Evolutionary conservation across 2,329 filamentous ascomycete species (phyloP), one percentile per base, ranked within the genome.

Genomic region (Phialemoniopsis sp.): DNA sequence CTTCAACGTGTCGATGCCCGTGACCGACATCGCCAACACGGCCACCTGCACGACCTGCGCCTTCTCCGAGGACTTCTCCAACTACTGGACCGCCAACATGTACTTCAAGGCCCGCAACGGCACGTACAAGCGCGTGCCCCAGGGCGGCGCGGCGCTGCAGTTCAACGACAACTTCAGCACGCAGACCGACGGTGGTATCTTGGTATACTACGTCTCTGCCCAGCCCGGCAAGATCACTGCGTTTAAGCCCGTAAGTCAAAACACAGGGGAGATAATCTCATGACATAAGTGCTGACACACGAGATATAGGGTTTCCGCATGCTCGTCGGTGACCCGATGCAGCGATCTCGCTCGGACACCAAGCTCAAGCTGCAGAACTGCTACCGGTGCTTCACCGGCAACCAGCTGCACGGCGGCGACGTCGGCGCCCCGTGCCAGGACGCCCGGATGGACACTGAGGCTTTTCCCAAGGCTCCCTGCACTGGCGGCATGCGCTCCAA

Each of bases 241-340:
- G 21, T 70, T 69, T 56, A 66, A 67, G 55, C 63, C 66, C 38
- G 73, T 58, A 72, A 68, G 45, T 84, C 78, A 61, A 80, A 79
- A 57, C 66, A 46, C 53, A 38, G 50, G 54, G 46, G 56, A 31
- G 59, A 67, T 38, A 59, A 62, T 16, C 54, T 72, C 9, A n/a
- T 52, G 59, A 13, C 63, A 68, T 7, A 73, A 16, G 56, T 74
- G 13, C 1, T 79, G 4, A 21, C 13, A 13, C 12, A 10, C 13
- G 16, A 10, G n/a, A 79, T 57, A 47, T 39, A 66, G 61, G 65
- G 67, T 15, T 71, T 71, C 59, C 67, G 68, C 45, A 70, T 71
- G 68, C 63, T 70, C 15, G 63, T 67, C 37, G 67, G 68, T 41
- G 64, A 70, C 42, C 57, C 66, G 5, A 56, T 47, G 44, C 49